These are phyloP conservation scores for Annulohypoxylon truncatum DNA, from an alignment of 2,329 filamentous ascomycete species.

Conservation along the genomic window DNA sequence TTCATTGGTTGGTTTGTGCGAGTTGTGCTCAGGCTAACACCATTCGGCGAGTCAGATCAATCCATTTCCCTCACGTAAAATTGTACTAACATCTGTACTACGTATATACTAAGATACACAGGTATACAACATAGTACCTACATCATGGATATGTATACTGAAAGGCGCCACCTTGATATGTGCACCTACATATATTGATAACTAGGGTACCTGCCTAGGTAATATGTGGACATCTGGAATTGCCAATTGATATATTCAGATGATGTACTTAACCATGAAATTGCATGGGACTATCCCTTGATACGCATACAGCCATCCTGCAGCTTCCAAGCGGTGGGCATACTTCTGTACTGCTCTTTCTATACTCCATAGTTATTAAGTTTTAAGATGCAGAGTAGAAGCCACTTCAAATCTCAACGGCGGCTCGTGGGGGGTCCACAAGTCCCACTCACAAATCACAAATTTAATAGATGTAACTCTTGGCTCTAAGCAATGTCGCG, in stretches of 20 bases:
- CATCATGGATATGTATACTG: background rate
- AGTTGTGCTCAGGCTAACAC: constrained; percentile 10
- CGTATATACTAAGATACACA: background rate
- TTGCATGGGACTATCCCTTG: background rate
- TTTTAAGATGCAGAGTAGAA: constrained; percentile 15
- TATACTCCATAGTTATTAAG: constrained; percentile 6
- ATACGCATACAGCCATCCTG: background rate
- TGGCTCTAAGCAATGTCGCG: constrained; percentile 33
- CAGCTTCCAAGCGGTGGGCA: background rate
- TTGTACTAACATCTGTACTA: background rate
- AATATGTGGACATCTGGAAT: background rate
- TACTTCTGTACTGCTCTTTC: background rate
- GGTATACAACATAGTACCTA: background rate
- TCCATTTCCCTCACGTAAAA: constrained; percentile 8
- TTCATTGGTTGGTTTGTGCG: constrained; percentile 27
- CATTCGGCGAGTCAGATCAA: constrained; percentile 13
- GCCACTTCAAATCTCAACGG: constrained; percentile 27
- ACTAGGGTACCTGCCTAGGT: background rate
- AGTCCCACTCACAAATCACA: constrained; percentile 34
- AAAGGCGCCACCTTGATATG: background rate
- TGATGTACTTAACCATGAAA: background rate
- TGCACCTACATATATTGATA: constrained; percentile 5
- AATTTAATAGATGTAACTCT: constrained; percentile 35
- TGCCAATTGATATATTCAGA: background rate
- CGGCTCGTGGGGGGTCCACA: constrained; percentile 32